Evolutionary conservation across 768 basidiomycete species (phyloP), one percentile per base, ranked within the genome.

Genomic region (Filobasidium floriforme): DNA sequence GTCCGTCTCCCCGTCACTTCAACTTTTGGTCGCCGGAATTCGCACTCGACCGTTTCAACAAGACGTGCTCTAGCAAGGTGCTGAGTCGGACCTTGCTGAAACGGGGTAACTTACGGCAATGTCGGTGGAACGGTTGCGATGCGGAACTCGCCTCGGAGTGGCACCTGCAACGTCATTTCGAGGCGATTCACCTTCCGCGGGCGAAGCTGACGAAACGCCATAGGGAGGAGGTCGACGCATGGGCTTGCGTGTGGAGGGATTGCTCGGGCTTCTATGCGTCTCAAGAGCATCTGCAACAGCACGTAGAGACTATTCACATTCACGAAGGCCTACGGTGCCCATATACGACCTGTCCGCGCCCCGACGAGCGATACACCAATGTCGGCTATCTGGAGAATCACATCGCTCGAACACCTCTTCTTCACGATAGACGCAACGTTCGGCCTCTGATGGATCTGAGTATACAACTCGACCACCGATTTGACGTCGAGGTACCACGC

Each of bases 321-420:
- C 24, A 24, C 7, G 15, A 57, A 4, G 54, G 24, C 29, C 15
- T 57, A 6, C 22, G 19, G 29, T 57, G 54, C 26, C 54, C 54
- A 6, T 57, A 57, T 15, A 22, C 22, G 14, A 57, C 54, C 22
- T 57, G 54, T 28, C 54, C 26, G 2, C n/a, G 24, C 26, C 54
- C 22, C 4, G 54, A 57, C 15, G 24, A 22, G 54, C 18, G 15
- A 24, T 57, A 24, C 26, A 4, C 54, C 29, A 57, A 57, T n/a
- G 54, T 57, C 54, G 22, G 15, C 24, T 22, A 14, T 22, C 29
- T 57, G 54, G 54, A 57, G n/a, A 57, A 24, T 32, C 54, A 57
- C 29, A 57, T 57, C 54, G 19, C 54, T 14, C 54, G 54, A 15
- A 14, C 22, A 24, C 24, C 22, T 28, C 12, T 26, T 15, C 15